Percentiles rank a stretch among this genome's conserved stretches.
Evolutionary conservation across 2,329 filamentous ascomycete genomes (phyloP).

Genomic region (Uncinocarpus reesii): DNA sequence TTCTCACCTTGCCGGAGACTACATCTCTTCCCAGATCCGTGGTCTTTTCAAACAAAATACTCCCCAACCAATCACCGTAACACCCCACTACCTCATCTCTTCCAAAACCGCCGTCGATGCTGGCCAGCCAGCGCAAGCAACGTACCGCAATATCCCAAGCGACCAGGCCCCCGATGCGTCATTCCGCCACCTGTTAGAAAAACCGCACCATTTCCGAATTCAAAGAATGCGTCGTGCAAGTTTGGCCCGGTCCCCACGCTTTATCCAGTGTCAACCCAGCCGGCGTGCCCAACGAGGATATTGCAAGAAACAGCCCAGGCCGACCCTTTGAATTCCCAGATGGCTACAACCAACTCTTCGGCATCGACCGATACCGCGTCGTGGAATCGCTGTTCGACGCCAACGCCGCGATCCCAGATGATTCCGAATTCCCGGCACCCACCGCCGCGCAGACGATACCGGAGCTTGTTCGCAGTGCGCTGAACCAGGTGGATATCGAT

Average conservation of each 20-base stretch:
- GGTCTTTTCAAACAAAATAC: slow-evolving; percentile 59
- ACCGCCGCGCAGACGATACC: slow-evolving; percentile 71
- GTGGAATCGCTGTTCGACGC: slow-evolving; percentile 89
- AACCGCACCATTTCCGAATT: slow-evolving; percentile 89
- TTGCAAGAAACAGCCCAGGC: slow-evolving; percentile 60
- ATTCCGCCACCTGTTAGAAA: slow-evolving; percentile 75
- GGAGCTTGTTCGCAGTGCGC: slow-evolving; percentile 64
- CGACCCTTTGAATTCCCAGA: slow-evolving; percentile 95
- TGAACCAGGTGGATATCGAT: slow-evolving; percentile 79
- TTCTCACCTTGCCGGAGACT: slow-evolving; percentile 77
- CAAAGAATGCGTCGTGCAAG: slow-evolving; percentile 93
- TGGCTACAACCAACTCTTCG: slow-evolving; percentile 91
- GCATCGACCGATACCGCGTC: slow-evolving; percentile 72
- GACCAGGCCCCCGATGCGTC: slow-evolving; percentile 51
- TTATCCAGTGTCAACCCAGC: slow-evolving; percentile 44
- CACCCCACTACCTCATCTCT: slow-evolving; percentile 78
- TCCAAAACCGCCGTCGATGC: slow-evolving; percentile 85
- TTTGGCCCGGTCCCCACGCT: slow-evolving; percentile 72
- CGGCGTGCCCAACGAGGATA: slow-evolving; percentile 61
- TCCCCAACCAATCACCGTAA: slow-evolving; percentile 60
- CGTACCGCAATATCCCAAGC: slow-evolving; percentile 58
- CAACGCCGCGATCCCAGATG: slow-evolving; percentile 53
- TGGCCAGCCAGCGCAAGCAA: slow-evolving; percentile 64
- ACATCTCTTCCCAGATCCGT: slow-evolving; percentile 80
- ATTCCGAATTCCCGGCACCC: slow-evolving; percentile 40